Percentiles rank a stretch among this genome's conserved stretches.
These are phyloP conservation scores for Calonectria pteridis DNA, from an alignment of 2,329 filamentous ascomycete genomes.

Conservation along the genomic window DNA sequence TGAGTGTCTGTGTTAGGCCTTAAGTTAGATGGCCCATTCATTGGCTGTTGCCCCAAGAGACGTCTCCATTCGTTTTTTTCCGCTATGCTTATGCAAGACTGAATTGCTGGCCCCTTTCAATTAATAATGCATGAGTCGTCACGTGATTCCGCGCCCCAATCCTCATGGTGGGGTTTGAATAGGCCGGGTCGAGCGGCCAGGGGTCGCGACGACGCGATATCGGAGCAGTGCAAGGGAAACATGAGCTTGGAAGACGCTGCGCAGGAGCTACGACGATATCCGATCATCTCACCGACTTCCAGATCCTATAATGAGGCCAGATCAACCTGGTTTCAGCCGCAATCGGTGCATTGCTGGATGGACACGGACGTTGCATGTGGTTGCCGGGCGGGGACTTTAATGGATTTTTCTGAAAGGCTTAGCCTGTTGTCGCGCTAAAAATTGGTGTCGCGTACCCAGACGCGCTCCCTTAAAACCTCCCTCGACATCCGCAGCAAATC, in stretches of 20 bases:
- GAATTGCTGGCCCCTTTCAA: constrained; percentile 25
- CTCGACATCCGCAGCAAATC: constrained; percentile 41
- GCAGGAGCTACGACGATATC: constrained; percentile 2
- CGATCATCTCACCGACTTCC: neutral
- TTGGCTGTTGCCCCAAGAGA: constrained; percentile 33
- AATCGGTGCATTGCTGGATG: constrained; percentile 28
- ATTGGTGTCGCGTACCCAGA: constrained; percentile 51
- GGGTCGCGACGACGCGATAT: constrained; percentile 35
- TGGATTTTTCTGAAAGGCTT: constrained; percentile 38
- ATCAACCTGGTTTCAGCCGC: neutral
- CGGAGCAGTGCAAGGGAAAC: constrained; percentile 10
- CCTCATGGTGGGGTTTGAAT: constrained; percentile 6
- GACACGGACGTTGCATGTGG: constrained; percentile 42
- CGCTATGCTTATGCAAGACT: constrained; percentile 35
- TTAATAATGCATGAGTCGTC: constrained; percentile 41
- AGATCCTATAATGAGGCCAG: neutral
- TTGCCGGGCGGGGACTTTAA: constrained; percentile 45
- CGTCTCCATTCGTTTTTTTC: constrained; percentile 27
- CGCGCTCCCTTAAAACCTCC: constrained; percentile 54
- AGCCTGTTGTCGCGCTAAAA: constrained; percentile 49
- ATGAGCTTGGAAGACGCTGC: neutral
- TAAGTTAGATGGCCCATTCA: constrained; percentile 22
- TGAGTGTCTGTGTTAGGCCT: neutral
- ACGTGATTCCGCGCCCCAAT: constrained; percentile 43
- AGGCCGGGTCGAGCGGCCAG: constrained; percentile 31